A percentile compares a stretch with the other conserved stretches of the same genome.
Evolutionary conservation across 257 asterid genomes (phyloP).

Genomic region (Verbena officinalis): DNA sequence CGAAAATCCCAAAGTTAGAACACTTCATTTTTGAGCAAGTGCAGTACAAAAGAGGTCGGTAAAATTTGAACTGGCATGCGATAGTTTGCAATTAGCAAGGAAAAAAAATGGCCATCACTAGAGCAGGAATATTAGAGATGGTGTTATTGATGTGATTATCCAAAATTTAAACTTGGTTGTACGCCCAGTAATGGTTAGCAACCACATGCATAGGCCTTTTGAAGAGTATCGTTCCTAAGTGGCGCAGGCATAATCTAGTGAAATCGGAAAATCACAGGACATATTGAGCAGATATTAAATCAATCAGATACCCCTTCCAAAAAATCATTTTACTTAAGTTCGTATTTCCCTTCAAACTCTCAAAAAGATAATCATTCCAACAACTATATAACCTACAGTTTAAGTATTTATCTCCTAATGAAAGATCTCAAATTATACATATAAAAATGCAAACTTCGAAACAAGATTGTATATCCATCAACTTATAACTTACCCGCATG

Average conservation of each 20-base stretch:
- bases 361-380: neutral
- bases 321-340: too few relatives aligned
- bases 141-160: neutral
- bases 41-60: neutral
- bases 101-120: neutral
- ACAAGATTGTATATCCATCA: neutral
- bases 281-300: too few relatives aligned
- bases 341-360: neutral
- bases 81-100: neutral
- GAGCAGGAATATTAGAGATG: neutral
- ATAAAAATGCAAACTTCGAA: neutral
- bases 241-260: too few relatives aligned
- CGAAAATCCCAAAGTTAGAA: neutral
- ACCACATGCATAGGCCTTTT: neutral
- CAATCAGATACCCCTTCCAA: too few relatives aligned
- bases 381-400: neutral
- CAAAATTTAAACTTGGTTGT: too few relatives aligned
- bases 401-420: neutral
- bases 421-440: neutral
- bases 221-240: too few relatives aligned
- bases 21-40: neutral
- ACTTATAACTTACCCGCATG: constrained; percentile 71
- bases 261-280: too few relatives aligned
- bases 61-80: neutral
- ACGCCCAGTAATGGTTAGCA: too few relatives aligned